A percentile compares a stretch with the other conserved stretches of the same genome.
Evolutionary conservation across 305 asterid species (phyloP).

Genomic region (Andrographis paniculata): DNA sequence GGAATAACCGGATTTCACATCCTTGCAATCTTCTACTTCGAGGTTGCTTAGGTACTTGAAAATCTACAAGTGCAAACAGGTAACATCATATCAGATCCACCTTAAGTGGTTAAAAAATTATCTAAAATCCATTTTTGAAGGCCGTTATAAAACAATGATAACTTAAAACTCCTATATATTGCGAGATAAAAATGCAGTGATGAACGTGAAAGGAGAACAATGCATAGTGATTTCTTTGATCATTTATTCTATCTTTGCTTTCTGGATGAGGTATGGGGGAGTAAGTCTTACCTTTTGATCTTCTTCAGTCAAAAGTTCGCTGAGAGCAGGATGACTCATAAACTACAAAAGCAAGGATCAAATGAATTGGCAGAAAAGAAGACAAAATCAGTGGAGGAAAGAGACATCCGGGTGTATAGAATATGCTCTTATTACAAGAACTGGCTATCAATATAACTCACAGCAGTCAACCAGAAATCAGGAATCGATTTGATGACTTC

Average conservation of each 20-base stretch:
- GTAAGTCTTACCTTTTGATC: constrained; percentile 66
- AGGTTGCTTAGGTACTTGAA: constrained; percentile 68
- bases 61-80: constrained; percentile 33
- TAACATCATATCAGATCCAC: neutral
- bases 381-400: neutral
- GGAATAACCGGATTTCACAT: constrained; percentile 79
- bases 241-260: too few species aligned
- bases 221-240: constrained; percentile 1
- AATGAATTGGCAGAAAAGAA: neutral
- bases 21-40: constrained; percentile 82
- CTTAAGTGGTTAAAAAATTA: too few species aligned
- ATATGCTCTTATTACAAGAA: constrained; percentile 3
- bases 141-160: too few species aligned
- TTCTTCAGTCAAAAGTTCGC: constrained; percentile 72
- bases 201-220: constrained; percentile 3
- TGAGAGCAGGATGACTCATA: constrained; percentile 84
- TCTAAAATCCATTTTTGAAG: too few species aligned
- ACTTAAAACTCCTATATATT: too few species aligned
- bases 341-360: constrained; percentile 40
- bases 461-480: constrained; percentile 95
- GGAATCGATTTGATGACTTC: constrained; percentile 66
- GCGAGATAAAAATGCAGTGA: neutral
- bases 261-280: constrained; percentile 11
- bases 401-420: too few species aligned
- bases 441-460: constrained; percentile 26